phyloP scores from a whole-genome alignment of 176 grass and related monocot genomes.

The Phragmites australis region DNA sequence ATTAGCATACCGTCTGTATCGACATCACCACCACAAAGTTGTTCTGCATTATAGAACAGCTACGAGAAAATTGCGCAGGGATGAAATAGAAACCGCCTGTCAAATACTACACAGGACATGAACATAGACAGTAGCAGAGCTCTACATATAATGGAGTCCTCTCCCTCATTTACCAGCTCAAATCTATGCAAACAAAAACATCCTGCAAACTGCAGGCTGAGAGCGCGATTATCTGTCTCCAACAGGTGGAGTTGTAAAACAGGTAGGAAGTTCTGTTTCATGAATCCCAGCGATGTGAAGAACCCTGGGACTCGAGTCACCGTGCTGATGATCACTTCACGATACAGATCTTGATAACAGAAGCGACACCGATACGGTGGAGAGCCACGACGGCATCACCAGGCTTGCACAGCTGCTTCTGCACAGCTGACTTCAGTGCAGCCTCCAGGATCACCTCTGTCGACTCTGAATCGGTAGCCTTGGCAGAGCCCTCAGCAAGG shows the following conservation, averaged over 20 bases:
- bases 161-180: constrained; percentile 44
- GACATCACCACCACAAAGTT: background rate
- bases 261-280: background rate
- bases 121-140: constrained; percentile 7
- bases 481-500: constrained; percentile 81
- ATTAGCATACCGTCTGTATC: constrained; percentile 8
- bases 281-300: background rate
- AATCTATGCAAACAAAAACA: constrained; percentile 30
- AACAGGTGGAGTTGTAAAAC: constrained; percentile 12
- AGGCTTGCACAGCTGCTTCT: constrained; percentile 70
- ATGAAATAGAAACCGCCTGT: constrained; percentile 10
- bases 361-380: constrained; percentile 77
- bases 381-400: constrained; percentile 75
- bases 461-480: constrained; percentile 83
- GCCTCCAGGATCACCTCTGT: constrained; percentile 80
- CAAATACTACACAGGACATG: background rate
- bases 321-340: constrained; percentile 55
- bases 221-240: constrained; percentile 25
- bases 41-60: background rate
- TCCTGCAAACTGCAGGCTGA: constrained; percentile 36
- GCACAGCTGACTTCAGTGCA: constrained; percentile 59
- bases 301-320: background rate
- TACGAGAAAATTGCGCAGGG: constrained; percentile 38
- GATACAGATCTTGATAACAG: constrained; percentile 94
- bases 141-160: constrained; percentile 43